Evolutionary conservation across 2,329 filamentous ascomycete species (phyloP).

Genomic region (Paraphoma sp.): DNA sequence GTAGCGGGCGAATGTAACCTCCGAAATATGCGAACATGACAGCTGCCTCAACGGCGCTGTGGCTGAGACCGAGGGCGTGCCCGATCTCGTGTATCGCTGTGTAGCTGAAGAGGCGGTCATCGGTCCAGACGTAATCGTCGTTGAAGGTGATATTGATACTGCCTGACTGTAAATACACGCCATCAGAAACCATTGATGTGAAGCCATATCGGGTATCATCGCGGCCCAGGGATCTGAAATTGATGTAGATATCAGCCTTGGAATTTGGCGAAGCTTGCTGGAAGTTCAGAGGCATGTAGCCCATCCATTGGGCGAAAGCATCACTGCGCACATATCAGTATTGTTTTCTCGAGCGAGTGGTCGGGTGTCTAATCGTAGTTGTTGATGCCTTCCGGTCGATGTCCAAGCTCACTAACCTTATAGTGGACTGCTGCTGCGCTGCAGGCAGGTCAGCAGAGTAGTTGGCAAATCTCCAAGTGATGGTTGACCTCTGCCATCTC

Average conservation of each 20-base stretch:
- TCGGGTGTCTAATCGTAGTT: too few relatives aligned
- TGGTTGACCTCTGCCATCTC: slow-evolving; percentile 32
- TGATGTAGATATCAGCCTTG: slow-evolving; percentile 33
- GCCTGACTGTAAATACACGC: slow-evolving; percentile 24
- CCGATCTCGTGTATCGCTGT: slow-evolving; percentile 39
- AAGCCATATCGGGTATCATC: slow-evolving; percentile 29
- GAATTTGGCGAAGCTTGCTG: slow-evolving; percentile 16
- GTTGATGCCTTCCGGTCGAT: too few relatives aligned
- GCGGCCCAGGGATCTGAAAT: slow-evolving; percentile 26
- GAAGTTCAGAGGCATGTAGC: slow-evolving; percentile 27
- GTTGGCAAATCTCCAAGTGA: slow-evolving; percentile 37
- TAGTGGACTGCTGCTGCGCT: slow-evolving; percentile 22
- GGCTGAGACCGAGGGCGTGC: slow-evolving; percentile 35
- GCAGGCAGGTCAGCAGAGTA: slow-evolving; percentile 29
- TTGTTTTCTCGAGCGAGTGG: too few relatives aligned
- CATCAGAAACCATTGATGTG: slow-evolving; percentile 35
- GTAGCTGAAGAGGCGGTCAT: slow-evolving; percentile 35
- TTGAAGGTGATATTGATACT: slow-evolving; percentile 41
- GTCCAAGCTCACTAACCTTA: slow-evolving; percentile 23
- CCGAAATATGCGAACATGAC: slow-evolving; percentile 40
- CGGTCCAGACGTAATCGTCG: slow-evolving; percentile 35
- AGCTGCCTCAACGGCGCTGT: slow-evolving; percentile 34
- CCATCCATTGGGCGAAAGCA: slow-evolving; percentile 36
- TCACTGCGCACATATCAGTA: slow-evolving; percentile 12
- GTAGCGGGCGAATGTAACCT: slow-evolving; percentile 25